Evolutionary conservation across 345 rosid species (phyloP), one percentile per base, ranked within the genome.

Genomic region (Orychophragmus violaceus): DNA sequence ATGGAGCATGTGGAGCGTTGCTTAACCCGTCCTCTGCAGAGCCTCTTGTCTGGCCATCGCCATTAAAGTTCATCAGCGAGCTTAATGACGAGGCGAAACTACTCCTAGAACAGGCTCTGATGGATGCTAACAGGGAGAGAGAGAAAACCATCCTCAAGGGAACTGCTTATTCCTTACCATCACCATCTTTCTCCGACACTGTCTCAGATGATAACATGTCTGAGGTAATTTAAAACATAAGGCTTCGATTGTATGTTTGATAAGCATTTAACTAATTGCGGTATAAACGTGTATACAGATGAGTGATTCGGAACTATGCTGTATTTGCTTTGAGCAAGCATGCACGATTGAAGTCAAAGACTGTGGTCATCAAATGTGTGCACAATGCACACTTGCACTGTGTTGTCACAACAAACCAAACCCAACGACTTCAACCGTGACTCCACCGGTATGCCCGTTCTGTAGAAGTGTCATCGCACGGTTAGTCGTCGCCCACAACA

Each of bases 311-410:
- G 97, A 95, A 59, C 59, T 91, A 37, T 95, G 99, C 76, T 88
- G 93, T 75, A 95, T 95, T 76, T 95, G 99, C 80, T 95, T 95
- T 62, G 99, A 95, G 81, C 97, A 91, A 57, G 84, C 79, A 10
- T 94, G 99, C 62, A 91, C 95, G 3, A 94, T 94, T 28, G 97
- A 91, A 84, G 97, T 94, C 3, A 85, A 87, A 65, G 79, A 75
- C 70, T 94, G 99, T 12, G 91, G 97, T 41, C 99, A 94, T 74
- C 99, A 88, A 75, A 87, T 94, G 97, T 94, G 99, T 68, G 99
- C 99, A 35, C 93, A 84, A 46, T 94, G 99, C 84, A 91, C 93
- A 0, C 81, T 94, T n/a, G 90, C 97, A 46, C 82, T 94, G 8
- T 94, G 99, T 69, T 94, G 99, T 76, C 93, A 94, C 76, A 91